Evolutionary conservation across 805 yeast species (phyloP).

Genomic region (Alloascoidea hylecoeti): DNA sequence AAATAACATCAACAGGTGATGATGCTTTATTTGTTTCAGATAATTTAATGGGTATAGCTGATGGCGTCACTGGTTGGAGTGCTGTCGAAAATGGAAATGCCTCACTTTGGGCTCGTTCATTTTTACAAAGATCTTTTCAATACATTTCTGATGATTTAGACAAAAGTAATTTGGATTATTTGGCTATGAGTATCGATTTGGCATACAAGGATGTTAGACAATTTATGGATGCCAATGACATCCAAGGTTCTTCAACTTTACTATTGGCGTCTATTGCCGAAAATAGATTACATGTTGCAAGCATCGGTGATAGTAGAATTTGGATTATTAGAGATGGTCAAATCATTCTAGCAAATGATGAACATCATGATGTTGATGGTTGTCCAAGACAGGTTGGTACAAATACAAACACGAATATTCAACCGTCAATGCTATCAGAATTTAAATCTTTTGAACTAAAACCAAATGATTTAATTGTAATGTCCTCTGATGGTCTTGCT

Average conservation of each 20-base stretch:
- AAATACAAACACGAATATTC: slow-evolving; percentile 4
- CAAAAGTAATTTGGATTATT: not conserved
- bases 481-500: slow-evolving; percentile 8
- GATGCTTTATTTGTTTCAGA: slow-evolving; percentile 6
- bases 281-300: slow-evolving; percentile 6
- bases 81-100: slow-evolving; percentile 6
- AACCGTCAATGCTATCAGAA: slow-evolving; percentile 5
- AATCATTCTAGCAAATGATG: slow-evolving; percentile 6
- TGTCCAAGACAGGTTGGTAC: slow-evolving; percentile 8
- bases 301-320: slow-evolving; percentile 7
- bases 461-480: slow-evolving; percentile 7
- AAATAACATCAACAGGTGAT: slow-evolving; percentile 5
- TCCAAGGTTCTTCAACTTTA: slow-evolving; percentile 8
- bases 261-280: slow-evolving; percentile 7
- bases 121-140: slow-evolving; percentile 6
- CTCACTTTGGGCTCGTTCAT: slow-evolving; percentile 7
- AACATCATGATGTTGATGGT: slow-evolving; percentile 1
- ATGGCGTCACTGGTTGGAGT: slow-evolving; percentile 9
- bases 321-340: slow-evolving; percentile 8
- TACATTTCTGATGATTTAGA: slow-evolving; percentile 2
- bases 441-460: slow-evolving; percentile 5
- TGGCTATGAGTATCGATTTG: slow-evolving; percentile 4
- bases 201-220: slow-evolving; percentile 7
- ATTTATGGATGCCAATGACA: slow-evolving; percentile 5
- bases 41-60: slow-evolving; percentile 7